phyloP scores from a whole-genome alignment of 768 basidiomycete genomes.

The Tephrocybe sp. region DNA sequence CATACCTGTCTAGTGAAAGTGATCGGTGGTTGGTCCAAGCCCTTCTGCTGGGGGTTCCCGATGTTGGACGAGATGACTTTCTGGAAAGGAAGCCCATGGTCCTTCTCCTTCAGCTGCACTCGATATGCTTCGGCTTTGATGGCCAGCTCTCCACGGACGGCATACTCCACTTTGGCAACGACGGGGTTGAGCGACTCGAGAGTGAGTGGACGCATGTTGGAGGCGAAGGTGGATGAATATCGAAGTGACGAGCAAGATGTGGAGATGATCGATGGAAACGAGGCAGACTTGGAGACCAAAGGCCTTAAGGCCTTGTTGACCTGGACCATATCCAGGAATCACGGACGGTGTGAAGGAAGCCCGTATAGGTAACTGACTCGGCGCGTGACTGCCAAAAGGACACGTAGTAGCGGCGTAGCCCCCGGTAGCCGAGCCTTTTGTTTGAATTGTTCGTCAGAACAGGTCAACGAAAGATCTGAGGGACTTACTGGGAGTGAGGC shows the following conservation, averaged over 20 bases:
- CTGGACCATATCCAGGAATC: constrained; percentile 3
- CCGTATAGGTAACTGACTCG: not conserved
- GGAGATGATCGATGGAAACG: constrained; percentile 9
- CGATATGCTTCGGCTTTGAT: constrained; percentile 88
- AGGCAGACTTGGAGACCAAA: constrained; percentile 7
- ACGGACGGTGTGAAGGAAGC: not conserved
- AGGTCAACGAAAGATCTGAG: not conserved
- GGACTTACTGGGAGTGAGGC: not conserved
- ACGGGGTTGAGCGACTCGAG: constrained; percentile 76
- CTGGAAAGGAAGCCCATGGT: constrained; percentile 74
- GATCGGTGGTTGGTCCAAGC: constrained; percentile 88
- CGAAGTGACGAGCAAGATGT: not conserved
- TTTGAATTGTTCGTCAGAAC: not conserved
- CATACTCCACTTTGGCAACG: constrained; percentile 88
- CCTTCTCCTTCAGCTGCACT: constrained; percentile 58
- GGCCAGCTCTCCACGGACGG: constrained; percentile 95
- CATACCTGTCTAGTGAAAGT: constrained; percentile 90
- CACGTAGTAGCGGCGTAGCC: no score
- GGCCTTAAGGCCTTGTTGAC: constrained; percentile 2
- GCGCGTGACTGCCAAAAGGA: constrained; percentile 6
- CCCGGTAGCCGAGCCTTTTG: not conserved
- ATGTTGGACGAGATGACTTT: constrained; percentile 94
- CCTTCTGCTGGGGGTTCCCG: constrained; percentile 96
- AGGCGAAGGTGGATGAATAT: constrained; percentile 13
- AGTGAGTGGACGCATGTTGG: constrained; percentile 57